Conservation (phyloP, 1,284 basidiomycete species). For the Cystodermella granulosa region DNA sequence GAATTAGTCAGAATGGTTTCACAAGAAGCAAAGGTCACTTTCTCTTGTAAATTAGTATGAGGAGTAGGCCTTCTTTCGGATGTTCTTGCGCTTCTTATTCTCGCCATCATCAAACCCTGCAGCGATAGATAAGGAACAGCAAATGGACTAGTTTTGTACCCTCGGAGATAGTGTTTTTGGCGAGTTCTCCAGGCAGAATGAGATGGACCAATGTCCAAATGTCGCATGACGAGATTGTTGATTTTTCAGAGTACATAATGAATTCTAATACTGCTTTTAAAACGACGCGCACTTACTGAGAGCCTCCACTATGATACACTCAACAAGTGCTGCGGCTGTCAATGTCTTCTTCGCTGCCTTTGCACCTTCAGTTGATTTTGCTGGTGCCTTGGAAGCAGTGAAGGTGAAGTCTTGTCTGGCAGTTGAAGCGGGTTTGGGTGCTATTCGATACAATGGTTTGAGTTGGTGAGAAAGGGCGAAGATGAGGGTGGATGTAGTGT, state of each 20-base stretch:
- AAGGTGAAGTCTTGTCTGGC: constrained; percentile 77
- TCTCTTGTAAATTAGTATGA: constrained; percentile 96
- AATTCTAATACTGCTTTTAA: constrained; percentile 53
- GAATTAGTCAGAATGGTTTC: too few relatives aligned
- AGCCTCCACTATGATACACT: too few relatives aligned
- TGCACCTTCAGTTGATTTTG: constrained; percentile 62
- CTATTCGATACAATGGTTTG: constrained; percentile 49
- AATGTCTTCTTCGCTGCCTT: constrained; percentile 85
- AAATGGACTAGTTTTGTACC: constrained; percentile 65
- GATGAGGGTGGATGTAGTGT: too few relatives aligned
- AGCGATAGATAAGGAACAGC: too few relatives aligned
- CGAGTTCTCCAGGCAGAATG: constrained; percentile 83
- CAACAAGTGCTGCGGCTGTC: constrained; percentile 54
- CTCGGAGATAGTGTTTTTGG: constrained; percentile 78
- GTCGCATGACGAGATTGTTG: constrained; percentile 89
- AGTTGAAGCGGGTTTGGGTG: constrained; percentile 77
- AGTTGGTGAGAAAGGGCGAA: constrained; percentile 12
- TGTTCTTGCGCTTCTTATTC: constrained; percentile 89
- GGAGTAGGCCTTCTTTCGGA: constrained; percentile 86
- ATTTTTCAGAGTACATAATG: constrained; percentile 89
- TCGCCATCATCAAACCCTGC: too few relatives aligned
- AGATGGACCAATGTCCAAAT: constrained; percentile 89
- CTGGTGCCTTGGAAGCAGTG: constrained; percentile 70
- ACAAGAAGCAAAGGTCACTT: too few relatives aligned
- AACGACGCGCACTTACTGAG: too few relatives aligned